Conservation (phyloP, 2,329 filamentous ascomycete species). For the Diaporthe sp. region DNA sequence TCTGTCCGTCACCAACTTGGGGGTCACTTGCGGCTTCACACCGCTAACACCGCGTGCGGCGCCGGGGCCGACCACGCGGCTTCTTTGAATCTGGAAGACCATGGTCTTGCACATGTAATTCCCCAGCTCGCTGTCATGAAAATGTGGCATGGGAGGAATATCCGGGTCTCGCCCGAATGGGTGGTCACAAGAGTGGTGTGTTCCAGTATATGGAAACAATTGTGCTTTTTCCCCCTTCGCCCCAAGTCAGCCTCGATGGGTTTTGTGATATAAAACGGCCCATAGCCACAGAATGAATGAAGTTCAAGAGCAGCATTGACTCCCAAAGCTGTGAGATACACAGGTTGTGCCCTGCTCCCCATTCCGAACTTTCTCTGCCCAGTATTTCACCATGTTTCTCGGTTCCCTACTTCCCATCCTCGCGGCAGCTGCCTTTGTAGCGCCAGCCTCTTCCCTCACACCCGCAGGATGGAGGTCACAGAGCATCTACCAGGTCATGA, state of each 20-base stretch:
- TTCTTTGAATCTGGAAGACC: constrained; percentile 8
- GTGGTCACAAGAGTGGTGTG: constrained; percentile 1
- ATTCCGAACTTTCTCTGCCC: background rate
- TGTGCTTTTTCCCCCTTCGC: background rate
- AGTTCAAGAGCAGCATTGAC: background rate
- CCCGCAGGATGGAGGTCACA: constrained; percentile 51
- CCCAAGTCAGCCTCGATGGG: background rate
- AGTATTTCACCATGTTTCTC: constrained; percentile 20
- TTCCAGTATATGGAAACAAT: background rate
- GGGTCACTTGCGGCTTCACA: constrained; percentile 17
- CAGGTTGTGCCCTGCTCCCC: background rate
- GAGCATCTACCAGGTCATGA: constrained; percentile 59
- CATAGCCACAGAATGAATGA: background rate
- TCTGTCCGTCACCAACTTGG: constrained; percentile 18
- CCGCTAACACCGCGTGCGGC: constrained; percentile 18
- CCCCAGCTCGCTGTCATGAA: background rate
- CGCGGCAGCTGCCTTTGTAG: constrained; percentile 22
- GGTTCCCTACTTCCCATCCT: constrained; percentile 14
- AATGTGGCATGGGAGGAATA: background rate
- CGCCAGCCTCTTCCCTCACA: constrained; percentile 29
- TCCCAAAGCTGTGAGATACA: background rate
- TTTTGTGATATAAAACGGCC: constrained; percentile 21
- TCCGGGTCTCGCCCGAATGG: background rate
- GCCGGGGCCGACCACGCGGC: constrained; percentile 17
- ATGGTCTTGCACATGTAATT: constrained; percentile 17